phyloP scores from a whole-genome alignment of 345 rosid genomes.

The Leavenworthia alabamica region DNA sequence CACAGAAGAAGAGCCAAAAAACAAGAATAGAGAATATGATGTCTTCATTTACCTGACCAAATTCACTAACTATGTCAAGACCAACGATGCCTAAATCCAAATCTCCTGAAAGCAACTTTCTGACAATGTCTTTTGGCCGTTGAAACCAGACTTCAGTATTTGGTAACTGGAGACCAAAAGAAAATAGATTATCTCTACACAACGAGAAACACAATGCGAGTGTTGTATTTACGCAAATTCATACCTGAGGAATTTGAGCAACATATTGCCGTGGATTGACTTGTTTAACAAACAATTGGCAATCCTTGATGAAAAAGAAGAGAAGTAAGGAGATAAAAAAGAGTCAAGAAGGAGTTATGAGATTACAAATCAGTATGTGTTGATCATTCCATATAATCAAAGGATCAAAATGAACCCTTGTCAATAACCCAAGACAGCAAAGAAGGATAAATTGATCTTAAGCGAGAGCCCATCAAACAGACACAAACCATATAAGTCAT shows the following conservation, averaged over 20 bases:
- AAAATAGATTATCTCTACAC: neutral
- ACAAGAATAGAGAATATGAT: no score
- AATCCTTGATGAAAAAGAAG: constrained; percentile 44
- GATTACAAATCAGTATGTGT: no score
- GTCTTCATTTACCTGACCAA: constrained; percentile 84
- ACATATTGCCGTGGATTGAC: constrained; percentile 94
- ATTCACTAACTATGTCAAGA: constrained; percentile 74
- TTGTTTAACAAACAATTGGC: constrained; percentile 71
- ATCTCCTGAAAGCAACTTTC: constrained; percentile 84
- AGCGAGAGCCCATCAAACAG: neutral
- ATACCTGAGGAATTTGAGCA: constrained; percentile 88
- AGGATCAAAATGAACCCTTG: neutral
- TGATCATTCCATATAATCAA: neutral
- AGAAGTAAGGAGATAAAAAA: neutral
- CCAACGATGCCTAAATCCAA: constrained; percentile 92
- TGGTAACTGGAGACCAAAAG: constrained; percentile 45
- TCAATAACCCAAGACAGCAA: neutral
- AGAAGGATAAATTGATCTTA: neutral
- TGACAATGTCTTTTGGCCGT: constrained; percentile 86
- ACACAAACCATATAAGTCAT: neutral
- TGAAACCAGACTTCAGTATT: no score
- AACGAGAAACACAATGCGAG: no score
- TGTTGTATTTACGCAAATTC: no score
- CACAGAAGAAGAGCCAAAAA: no score
- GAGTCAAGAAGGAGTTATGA: no score